Percentiles rank a stretch among this genome's conserved stretches.
Evolutionary conservation across 2,329 filamentous ascomycete genomes (phyloP).

Genomic region (Apiospora sp.): DNA sequence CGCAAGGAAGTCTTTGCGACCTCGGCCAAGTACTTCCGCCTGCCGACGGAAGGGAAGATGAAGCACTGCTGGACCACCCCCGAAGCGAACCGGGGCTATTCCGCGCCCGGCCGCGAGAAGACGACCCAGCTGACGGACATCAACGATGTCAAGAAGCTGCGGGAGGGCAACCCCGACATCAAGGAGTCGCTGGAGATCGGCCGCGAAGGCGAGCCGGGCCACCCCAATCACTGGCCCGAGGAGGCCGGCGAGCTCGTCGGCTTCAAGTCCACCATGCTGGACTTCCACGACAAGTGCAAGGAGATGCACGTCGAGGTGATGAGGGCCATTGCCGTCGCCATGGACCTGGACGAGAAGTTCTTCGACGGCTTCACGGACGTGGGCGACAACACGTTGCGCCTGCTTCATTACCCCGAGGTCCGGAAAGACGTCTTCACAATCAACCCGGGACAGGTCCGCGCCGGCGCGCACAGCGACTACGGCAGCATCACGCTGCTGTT

Average conservation of each 20-base stretch:
- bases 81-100: constrained; percentile 78
- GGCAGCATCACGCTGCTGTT: constrained; percentile 69
- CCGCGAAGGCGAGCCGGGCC: constrained; percentile 62
- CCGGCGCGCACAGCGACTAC: constrained; percentile 79
- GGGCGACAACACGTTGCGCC: constrained; percentile 74
- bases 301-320: constrained; percentile 79
- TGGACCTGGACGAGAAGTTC: constrained; percentile 74
- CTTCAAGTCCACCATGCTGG: constrained; percentile 77
- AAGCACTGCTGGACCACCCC: constrained; percentile 75
- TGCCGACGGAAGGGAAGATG: constrained; percentile 69
- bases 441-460: constrained; percentile 75
- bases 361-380: constrained; percentile 79
- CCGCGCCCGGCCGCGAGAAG: constrained; percentile 75
- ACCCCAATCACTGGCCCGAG: constrained; percentile 80
- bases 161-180: constrained; percentile 66
- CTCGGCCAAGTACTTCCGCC: constrained; percentile 76
- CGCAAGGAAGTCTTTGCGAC: constrained; percentile 69
- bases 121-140: constrained; percentile 64
- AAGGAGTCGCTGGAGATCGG: constrained; percentile 74
- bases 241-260: constrained; percentile 59
- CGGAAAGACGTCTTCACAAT: constrained; percentile 69
- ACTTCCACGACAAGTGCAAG: constrained; percentile 80
- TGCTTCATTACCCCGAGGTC: constrained; percentile 81
- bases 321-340: constrained; percentile 83
- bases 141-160: constrained; percentile 64